Conservation (phyloP, 148 eudicot species). For the Fagopyrum homotropicum region DNA sequence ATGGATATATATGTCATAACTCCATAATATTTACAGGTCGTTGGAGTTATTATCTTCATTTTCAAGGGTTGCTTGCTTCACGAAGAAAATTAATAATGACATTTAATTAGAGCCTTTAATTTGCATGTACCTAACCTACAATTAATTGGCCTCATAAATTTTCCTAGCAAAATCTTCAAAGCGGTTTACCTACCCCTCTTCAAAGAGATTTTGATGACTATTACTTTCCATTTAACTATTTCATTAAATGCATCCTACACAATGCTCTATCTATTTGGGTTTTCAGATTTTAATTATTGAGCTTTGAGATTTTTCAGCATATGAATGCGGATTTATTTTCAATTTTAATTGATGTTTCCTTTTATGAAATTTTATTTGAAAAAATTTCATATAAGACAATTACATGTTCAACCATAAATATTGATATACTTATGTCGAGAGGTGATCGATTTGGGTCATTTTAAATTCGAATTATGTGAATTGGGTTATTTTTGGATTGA, state of each 20-base stretch:
- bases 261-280: background rate
- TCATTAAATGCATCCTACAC: background rate
- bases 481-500: too few species aligned
- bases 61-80: background rate
- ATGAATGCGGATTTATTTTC: too few species aligned
- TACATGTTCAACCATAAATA: too few species aligned
- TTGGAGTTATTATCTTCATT: background rate
- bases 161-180: slow-evolving; percentile 8
- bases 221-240: background rate
- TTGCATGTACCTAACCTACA: slow-evolving; percentile 7
- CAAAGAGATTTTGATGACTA: background rate
- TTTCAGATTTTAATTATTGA: too few species aligned
- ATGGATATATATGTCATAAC: background rate
- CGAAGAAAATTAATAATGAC: background rate
- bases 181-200: slow-evolving; percentile 6
- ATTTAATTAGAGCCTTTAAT: slow-evolving; percentile 2
- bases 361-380: too few species aligned
- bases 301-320: too few species aligned
- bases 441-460: too few species aligned
- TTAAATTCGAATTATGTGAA: too few species aligned
- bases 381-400: too few species aligned
- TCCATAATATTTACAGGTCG: background rate
- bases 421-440: too few species aligned
- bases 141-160: slow-evolving; percentile 2
- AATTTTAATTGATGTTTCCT: too few species aligned